Evolutionary conservation across 345 rosid species (phyloP).

Genomic region (Zanthoxylum bungeanum): DNA sequence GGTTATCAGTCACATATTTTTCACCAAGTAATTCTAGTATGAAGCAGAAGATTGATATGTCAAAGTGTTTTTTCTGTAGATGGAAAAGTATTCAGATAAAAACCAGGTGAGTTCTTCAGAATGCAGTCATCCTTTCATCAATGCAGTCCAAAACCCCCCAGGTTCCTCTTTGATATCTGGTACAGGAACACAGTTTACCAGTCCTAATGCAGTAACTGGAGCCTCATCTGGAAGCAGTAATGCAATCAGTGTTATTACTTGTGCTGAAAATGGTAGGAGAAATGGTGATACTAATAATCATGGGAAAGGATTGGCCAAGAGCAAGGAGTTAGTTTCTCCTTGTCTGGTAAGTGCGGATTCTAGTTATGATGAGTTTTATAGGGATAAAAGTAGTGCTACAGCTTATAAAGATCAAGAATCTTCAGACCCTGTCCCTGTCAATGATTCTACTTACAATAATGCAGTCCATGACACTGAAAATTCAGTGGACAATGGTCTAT

Average conservation of each 20-base stretch:
- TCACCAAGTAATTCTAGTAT: constrained; percentile 8
- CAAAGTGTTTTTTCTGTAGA: constrained; percentile 30
- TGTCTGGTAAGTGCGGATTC: constrained; percentile 39
- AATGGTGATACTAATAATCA: constrained; percentile 23
- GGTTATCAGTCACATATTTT: not conserved
- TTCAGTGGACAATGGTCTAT: constrained; percentile 33
- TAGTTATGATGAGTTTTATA: constrained; percentile 33
- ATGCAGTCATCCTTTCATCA: constrained; percentile 19
- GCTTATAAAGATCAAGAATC: constrained; percentile 41
- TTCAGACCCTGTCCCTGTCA: constrained; percentile 44
- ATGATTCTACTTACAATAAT: constrained; percentile 42
- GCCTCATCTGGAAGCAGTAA: constrained; percentile 27
- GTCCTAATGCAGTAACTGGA: constrained; percentile 34
- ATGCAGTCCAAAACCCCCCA: constrained; percentile 21
- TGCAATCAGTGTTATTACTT: constrained; percentile 21
- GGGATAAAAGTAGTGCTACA: constrained; percentile 36
- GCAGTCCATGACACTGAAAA: constrained; percentile 41
- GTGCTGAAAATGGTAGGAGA: constrained; percentile 21
- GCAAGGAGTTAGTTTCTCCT: constrained; percentile 37
- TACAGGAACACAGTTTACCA: constrained; percentile 26
- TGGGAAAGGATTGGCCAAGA: constrained; percentile 33
- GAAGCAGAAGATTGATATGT: not conserved
- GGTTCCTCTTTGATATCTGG: constrained; percentile 24
- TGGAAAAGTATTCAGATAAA: constrained; percentile 40
- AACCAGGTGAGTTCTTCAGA: constrained; percentile 29